Conservation (phyloP, 805 yeast species). For the Barnettozyma salicaria region DNA sequence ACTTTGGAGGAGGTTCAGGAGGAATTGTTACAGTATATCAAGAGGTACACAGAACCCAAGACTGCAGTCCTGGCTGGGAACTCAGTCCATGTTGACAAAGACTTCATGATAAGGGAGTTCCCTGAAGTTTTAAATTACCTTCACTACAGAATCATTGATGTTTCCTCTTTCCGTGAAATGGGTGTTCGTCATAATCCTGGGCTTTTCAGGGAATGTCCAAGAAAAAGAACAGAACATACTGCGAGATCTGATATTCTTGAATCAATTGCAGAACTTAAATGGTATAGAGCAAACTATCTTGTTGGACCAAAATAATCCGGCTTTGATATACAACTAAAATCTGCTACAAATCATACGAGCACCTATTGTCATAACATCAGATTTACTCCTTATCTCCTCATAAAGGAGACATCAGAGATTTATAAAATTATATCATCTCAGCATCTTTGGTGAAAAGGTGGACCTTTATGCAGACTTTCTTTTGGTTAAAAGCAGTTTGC, state of each 20-base stretch:
- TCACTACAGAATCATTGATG: constrained; percentile 83
- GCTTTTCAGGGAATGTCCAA: constrained; percentile 51
- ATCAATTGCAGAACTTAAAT: constrained; percentile 75
- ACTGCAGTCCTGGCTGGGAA: constrained; percentile 86
- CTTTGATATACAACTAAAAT: too few species aligned
- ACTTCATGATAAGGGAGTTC: constrained; percentile 78
- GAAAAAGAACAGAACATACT: constrained; percentile 69
- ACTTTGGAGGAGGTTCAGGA: constrained; percentile 55
- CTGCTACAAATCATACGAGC: too few species aligned
- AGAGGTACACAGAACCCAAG: constrained; percentile 43
- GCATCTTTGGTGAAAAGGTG: constrained; percentile 7
- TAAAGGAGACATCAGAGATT: neutral
- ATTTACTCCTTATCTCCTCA: too few species aligned
- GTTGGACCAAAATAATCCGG: constrained; percentile 26
- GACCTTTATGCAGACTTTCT: constrained; percentile 14
- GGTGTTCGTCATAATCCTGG: constrained; percentile 70
- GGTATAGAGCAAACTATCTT: constrained; percentile 68
- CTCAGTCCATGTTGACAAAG: constrained; percentile 84
- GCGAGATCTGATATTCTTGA: constrained; percentile 86
- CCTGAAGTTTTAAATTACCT: constrained; percentile 51
- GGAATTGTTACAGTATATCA: constrained; percentile 59
- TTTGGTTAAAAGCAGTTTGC: constrained; percentile 12
- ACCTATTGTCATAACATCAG: neutral
- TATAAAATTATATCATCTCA: constrained; percentile 1
- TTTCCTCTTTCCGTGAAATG: constrained; percentile 78